These are phyloP conservation scores for Pythium myriotylum DNA, from an alignment of 352 stramenopile genomes.

Conservation along the genomic window DNA sequence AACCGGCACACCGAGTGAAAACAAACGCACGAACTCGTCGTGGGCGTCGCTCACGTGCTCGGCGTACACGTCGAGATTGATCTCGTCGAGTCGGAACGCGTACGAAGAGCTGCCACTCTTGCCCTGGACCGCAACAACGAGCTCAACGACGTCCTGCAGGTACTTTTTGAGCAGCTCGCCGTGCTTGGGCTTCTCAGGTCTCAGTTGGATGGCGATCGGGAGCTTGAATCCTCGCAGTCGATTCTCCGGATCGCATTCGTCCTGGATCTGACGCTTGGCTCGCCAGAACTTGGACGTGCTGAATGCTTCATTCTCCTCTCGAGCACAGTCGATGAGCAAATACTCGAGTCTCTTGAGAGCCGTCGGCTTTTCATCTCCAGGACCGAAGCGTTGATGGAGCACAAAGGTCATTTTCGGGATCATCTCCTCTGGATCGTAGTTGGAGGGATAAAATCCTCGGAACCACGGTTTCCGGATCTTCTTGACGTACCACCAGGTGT, in stretches of 20 bases:
- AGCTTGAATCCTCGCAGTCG: slow-evolving; percentile 7
- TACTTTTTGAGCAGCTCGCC: background rate
- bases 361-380: background rate
- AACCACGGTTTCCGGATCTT: slow-evolving; percentile 12
- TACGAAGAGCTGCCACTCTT: background rate
- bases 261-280: slow-evolving; percentile 5
- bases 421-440: slow-evolving; percentile 13
- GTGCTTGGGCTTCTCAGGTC: background rate
- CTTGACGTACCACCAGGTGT: slow-evolving; percentile 12
- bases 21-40: background rate
- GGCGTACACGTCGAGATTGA: background rate
- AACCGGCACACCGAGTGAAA: slow-evolving; percentile 1
- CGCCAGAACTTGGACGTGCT: background rate
- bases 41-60: slow-evolving; percentile 12
- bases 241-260: background rate
- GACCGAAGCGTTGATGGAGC: slow-evolving; percentile 11
- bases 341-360: slow-evolving; percentile 4
- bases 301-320: background rate
- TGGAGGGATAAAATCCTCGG: slow-evolving; percentile 12
- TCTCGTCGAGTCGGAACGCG: slow-evolving; percentile 11
- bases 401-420: slow-evolving; percentile 19
- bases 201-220: slow-evolving; percentile 1
- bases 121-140: background rate
- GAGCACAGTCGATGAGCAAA: slow-evolving; percentile 2
- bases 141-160: slow-evolving; percentile 3